Conservation (phyloP, 805 yeast species). For the Candida methanosorbosa region DNA sequence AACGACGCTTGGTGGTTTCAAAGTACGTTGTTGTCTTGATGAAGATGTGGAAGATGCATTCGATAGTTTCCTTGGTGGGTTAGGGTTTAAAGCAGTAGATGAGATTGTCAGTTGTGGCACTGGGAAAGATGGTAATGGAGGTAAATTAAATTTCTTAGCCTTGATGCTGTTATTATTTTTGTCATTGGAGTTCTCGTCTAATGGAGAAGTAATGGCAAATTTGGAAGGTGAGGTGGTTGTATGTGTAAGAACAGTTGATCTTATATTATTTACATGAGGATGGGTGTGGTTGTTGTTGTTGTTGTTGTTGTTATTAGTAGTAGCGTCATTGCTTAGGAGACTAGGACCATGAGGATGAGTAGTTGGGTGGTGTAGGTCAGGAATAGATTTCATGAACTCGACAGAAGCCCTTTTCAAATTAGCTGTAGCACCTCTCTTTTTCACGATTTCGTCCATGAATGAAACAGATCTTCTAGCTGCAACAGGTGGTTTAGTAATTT, state of each 20-base stretch:
- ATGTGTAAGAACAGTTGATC: not conserved
- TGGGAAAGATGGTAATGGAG: slow-evolving; percentile 22
- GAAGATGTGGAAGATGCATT: too few species aligned
- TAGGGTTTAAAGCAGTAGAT: too few species aligned
- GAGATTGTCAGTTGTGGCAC: too few species aligned
- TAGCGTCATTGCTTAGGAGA: not conserved
- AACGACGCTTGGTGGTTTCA: slow-evolving; percentile 3
- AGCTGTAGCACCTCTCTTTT: slow-evolving; percentile 18
- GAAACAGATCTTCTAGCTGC: slow-evolving; percentile 7
- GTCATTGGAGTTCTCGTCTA: slow-evolving; percentile 2
- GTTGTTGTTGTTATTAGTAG: not conserved
- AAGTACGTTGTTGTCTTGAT: too few species aligned
- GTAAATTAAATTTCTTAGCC: slow-evolving; percentile 14
- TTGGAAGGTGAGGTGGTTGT: slow-evolving; percentile 19
- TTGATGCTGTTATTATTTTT: too few species aligned
- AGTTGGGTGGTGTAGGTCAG: slow-evolving; percentile 6
- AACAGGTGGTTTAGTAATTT: not conserved
- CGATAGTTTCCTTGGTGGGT: too few species aligned
- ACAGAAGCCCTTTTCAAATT: slow-evolving; percentile 18
- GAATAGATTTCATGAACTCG: slow-evolving; percentile 9
- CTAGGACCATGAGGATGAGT: slow-evolving; percentile 1
- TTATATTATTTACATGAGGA: slow-evolving; percentile 4
- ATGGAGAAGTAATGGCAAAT: slow-evolving; percentile 10
- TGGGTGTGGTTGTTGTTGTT: slow-evolving; percentile 4
- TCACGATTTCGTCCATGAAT: slow-evolving; percentile 18